Conservation (phyloP, 306 rosid genomes). For the Dryas drummondii region DNA sequence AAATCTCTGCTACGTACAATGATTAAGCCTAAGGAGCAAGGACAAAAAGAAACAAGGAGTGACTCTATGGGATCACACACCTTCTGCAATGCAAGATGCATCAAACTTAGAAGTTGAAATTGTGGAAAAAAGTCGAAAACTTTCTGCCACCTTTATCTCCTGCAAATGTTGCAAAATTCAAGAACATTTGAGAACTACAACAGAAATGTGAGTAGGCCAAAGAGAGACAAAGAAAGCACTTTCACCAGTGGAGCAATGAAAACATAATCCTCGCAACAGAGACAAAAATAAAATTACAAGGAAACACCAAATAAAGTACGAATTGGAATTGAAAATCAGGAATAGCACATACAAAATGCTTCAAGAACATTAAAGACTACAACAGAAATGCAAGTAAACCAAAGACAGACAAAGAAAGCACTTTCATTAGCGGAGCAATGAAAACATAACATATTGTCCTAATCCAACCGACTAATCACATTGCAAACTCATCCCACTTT, state of each 20-base stretch:
- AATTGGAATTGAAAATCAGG: not conserved
- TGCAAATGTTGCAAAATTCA: slow-evolving; percentile 32
- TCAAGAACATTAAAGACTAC: too few relatives aligned
- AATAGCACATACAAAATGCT: not conserved
- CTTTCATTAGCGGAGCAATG: too few relatives aligned
- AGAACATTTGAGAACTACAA: not conserved
- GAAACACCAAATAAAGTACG: too few relatives aligned
- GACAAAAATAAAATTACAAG: not conserved
- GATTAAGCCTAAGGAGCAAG: not conserved
- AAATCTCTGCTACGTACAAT: not conserved
- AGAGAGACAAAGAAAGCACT: not conserved
- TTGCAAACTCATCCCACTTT: too few relatives aligned
- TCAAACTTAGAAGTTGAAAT: slow-evolving; percentile 58
- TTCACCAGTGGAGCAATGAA: not conserved
- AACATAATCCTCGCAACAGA: not conserved
- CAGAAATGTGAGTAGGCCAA: not conserved
- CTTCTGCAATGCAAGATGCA: slow-evolving; percentile 46
- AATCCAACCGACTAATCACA: too few relatives aligned
- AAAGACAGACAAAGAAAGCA: too few relatives aligned
- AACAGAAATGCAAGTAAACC: too few relatives aligned
- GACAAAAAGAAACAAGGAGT: not conserved
- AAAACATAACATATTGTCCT: too few relatives aligned
- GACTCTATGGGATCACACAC: slow-evolving; percentile 31
- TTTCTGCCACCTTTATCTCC: slow-evolving; percentile 80
- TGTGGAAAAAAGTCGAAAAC: slow-evolving; percentile 77